Evolutionary conservation across 176 grass and related monocot species (phyloP).

Genomic region (Oryza australiensis): DNA sequence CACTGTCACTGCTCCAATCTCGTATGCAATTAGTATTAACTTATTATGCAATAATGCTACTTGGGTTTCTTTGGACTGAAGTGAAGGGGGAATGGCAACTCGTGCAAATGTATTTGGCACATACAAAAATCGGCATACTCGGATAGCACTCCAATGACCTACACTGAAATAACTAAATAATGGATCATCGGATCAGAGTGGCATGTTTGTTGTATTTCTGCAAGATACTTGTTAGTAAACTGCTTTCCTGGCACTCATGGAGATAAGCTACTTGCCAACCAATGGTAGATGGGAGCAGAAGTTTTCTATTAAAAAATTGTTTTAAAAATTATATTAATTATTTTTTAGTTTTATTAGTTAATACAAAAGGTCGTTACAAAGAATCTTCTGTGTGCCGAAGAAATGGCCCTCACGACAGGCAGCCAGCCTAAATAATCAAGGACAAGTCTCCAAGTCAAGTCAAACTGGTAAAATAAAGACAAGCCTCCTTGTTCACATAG

Average conservation of each 20-base stretch:
- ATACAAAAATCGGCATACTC: not conserved
- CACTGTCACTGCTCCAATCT: not conserved
- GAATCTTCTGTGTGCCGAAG: not conserved
- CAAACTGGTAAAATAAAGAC: slow-evolving; percentile 25
- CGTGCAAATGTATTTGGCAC: not conserved
- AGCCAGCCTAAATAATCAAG: not conserved
- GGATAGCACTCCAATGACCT: not conserved
- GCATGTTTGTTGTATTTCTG: not conserved
- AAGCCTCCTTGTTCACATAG: not conserved
- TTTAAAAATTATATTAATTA: no score
- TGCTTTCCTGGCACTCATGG: not conserved
- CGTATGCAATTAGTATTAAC: not conserved
- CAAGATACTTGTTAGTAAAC: not conserved
- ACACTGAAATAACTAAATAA: not conserved
- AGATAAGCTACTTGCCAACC: not conserved
- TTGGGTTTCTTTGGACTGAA: not conserved
- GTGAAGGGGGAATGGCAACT: not conserved
- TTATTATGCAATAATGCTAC: slow-evolving; percentile 9
- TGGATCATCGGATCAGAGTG: not conserved
- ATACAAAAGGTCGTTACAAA: not conserved
- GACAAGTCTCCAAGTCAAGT: not conserved
- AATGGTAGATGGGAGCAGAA: not conserved
- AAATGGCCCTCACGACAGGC: not conserved
- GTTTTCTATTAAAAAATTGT: no score
- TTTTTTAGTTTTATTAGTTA: no score